A percentile compares a stretch with the other conserved stretches of the same genome.
These are phyloP conservation scores for Ophiocordyceps camponoti-leonardi DNA, from an alignment of 2,329 filamentous ascomycete species.

Conservation along the genomic window DNA sequence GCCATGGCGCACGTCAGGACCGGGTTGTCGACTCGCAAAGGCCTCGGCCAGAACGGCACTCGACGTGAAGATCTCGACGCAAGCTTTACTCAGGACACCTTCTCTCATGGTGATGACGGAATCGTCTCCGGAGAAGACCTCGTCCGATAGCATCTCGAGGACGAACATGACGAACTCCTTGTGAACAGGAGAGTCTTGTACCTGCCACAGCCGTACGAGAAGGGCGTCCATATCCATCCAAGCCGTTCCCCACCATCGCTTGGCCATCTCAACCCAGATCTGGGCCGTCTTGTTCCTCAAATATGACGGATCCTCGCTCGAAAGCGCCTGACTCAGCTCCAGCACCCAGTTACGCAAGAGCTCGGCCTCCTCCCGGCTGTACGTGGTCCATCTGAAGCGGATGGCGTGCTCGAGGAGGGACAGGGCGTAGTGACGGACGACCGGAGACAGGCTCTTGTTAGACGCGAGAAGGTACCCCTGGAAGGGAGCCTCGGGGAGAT, in stretches of 20 bases:
- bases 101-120: slow-evolving; percentile 69
- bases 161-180: slow-evolving; percentile 81
- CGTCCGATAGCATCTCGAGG: slow-evolving; percentile 82
- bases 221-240: slow-evolving; percentile 91
- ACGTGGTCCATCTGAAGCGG: slow-evolving; percentile 66
- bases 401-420: slow-evolving; percentile 83
- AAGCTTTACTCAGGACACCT: slow-evolving; percentile 68
- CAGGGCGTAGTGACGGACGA: slow-evolving; percentile 85
- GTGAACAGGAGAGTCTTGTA: slow-evolving; percentile 40
- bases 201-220: slow-evolving; percentile 69
- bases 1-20: slow-evolving; percentile 54
- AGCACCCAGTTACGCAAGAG: slow-evolving; percentile 63
- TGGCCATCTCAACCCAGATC: slow-evolving; percentile 88
- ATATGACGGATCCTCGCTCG: slow-evolving; percentile 59
- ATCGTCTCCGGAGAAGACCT: slow-evolving; percentile 85
- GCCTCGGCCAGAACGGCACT: slow-evolving; percentile 55
- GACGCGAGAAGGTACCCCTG: slow-evolving; percentile 73
- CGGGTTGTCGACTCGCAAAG: slow-evolving; percentile 55
- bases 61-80: slow-evolving; percentile 89
- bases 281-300: slow-evolving; percentile 87
- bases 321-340: slow-evolving; percentile 55
- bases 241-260: slow-evolving; percentile 78
- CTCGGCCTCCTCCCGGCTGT: slow-evolving; percentile 47
- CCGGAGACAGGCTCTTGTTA: slow-evolving; percentile 55
- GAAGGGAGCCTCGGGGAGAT: slow-evolving; percentile 58